Percentiles rank a stretch among this genome's conserved stretches.
phyloP scores from a whole-genome alignment of 1,139 yeast species.

The Chernovozyma sophiae-reginae region DNA sequence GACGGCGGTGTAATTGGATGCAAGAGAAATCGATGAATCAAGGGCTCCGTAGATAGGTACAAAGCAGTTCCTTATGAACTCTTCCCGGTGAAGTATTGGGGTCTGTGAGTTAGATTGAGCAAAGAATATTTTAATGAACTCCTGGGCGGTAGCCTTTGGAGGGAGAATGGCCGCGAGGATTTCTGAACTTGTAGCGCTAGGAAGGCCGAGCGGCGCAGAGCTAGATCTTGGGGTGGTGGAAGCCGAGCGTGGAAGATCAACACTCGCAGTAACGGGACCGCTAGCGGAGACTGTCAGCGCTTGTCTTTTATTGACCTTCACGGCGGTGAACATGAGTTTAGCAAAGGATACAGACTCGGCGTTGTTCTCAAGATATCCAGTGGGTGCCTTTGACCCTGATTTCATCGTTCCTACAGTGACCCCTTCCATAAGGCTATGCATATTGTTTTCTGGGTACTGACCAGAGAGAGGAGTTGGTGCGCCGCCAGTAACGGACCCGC shows the following conservation, averaged over 20 bases:
- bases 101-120: slow-evolving; percentile 78
- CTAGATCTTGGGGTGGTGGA: too few species aligned
- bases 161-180: slow-evolving; percentile 56
- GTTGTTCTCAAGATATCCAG: slow-evolving; percentile 4
- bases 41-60: slow-evolving; percentile 75
- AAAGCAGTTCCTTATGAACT: slow-evolving; percentile 60
- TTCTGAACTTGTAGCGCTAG: too few species aligned
- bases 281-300: not conserved
- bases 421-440: slow-evolving; percentile 3
- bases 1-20: slow-evolving; percentile 55
- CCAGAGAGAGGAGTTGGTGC: not conserved
- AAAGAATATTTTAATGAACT: slow-evolving; percentile 63
- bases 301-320: slow-evolving; percentile 42
- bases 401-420: slow-evolving; percentile 4
- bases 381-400: slow-evolving; percentile 6
- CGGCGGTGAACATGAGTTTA: slow-evolving; percentile 69
- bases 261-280: not conserved
- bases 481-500: too few species aligned
- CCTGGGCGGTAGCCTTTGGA: slow-evolving; percentile 65
- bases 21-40: slow-evolving; percentile 52
- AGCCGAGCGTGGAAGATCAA: too few species aligned
- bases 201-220: not conserved
- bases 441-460: not conserved
- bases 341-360: slow-evolving; percentile 54
- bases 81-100: slow-evolving; percentile 79